Evolutionary conservation across 2,329 filamentous ascomycete genomes (phyloP).

Genomic region (Aspergillus fijiensis): DNA sequence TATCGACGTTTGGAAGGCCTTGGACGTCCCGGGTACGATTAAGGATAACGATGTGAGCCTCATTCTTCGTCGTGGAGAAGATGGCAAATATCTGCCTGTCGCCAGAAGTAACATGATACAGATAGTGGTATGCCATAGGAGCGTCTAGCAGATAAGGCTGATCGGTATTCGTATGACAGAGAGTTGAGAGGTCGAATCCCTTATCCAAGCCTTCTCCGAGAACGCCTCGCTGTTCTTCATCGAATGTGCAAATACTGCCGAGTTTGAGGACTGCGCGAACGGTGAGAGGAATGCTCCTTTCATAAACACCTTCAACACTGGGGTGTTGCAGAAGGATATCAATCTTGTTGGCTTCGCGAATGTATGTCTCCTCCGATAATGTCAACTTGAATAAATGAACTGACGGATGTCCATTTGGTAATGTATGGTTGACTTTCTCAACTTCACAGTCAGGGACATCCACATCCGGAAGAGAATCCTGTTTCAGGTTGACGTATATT

Average conservation of each 20-base stretch:
- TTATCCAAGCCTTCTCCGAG: constrained; percentile 89
- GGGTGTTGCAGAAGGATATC: constrained; percentile 82
- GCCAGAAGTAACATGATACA: constrained; percentile 88
- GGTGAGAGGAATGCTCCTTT: constrained; percentile 84
- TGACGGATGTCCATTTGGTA: constrained; percentile 93
- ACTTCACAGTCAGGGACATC: constrained; percentile 82
- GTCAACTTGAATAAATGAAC: constrained; percentile 92
- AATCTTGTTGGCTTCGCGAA: constrained; percentile 80
- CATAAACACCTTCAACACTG: constrained; percentile 95
- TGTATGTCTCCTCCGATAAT: constrained; percentile 83
- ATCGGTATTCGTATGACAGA: constrained; percentile 68
- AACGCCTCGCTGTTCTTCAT: constrained; percentile 84
- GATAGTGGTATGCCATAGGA: constrained; percentile 78
- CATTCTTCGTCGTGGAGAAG: constrained; percentile 77
- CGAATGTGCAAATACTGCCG: constrained; percentile 89
- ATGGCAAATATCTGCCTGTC: constrained; percentile 91
- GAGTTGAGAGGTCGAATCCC: constrained; percentile 80
- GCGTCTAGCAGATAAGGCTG: constrained; percentile 73
- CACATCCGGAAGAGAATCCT: constrained; percentile 81
- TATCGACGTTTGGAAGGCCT: constrained; percentile 85
- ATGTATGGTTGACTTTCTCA: constrained; percentile 87
- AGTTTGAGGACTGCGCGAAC: constrained; percentile 84
- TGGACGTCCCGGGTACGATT: constrained; percentile 78
- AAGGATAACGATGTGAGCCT: constrained; percentile 85
- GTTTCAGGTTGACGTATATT: constrained; percentile 88